Evolutionary conservation across 2,329 filamentous ascomycete species (phyloP).

Genomic region (Pseudopyrenochaeta lycopersici): DNA sequence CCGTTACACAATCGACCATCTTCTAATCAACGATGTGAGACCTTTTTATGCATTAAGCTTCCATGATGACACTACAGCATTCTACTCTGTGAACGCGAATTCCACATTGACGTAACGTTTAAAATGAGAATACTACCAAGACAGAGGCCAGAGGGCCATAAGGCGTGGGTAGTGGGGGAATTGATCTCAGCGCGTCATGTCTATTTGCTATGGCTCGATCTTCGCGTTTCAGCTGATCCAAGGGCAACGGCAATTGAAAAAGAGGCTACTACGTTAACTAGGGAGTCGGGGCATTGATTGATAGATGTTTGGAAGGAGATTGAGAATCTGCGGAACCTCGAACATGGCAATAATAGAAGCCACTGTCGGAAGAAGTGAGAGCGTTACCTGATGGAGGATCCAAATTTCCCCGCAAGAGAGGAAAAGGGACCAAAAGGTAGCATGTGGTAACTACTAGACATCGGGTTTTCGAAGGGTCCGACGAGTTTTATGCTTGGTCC

Average conservation of each 20-base stretch:
- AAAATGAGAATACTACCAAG: constrained; percentile 6
- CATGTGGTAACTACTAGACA: too few species aligned
- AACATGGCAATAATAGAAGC: constrained; percentile 12
- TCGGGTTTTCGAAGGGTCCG: too few species aligned
- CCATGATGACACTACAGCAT: constrained; percentile 2
- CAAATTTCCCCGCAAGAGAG: not conserved
- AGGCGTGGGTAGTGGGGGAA: constrained; percentile 20
- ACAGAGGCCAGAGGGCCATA: not conserved
- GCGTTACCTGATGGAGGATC: constrained; percentile 18
- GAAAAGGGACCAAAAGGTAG: not conserved
- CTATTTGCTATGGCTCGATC: constrained; percentile 27
- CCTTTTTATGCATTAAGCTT: constrained; percentile 22
- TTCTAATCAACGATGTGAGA: constrained; percentile 17
- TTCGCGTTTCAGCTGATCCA: constrained; percentile 11
- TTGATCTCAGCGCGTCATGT: constrained; percentile 20
- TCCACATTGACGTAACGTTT: constrained; percentile 18
- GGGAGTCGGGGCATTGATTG: constrained; percentile 7
- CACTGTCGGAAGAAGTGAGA: constrained; percentile 12
- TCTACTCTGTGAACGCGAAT: not conserved
- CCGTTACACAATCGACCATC: too few species aligned
- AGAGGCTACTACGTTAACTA: constrained; percentile 17
- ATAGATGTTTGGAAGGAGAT: constrained; percentile 24
- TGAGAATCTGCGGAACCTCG: constrained; percentile 16
- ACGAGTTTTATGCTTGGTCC: too few species aligned
- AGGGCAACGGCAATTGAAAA: constrained; percentile 5